These are phyloP conservation scores for Iberis amara DNA, from an alignment of 441 rosid genomes.

Conservation along the genomic window DNA sequence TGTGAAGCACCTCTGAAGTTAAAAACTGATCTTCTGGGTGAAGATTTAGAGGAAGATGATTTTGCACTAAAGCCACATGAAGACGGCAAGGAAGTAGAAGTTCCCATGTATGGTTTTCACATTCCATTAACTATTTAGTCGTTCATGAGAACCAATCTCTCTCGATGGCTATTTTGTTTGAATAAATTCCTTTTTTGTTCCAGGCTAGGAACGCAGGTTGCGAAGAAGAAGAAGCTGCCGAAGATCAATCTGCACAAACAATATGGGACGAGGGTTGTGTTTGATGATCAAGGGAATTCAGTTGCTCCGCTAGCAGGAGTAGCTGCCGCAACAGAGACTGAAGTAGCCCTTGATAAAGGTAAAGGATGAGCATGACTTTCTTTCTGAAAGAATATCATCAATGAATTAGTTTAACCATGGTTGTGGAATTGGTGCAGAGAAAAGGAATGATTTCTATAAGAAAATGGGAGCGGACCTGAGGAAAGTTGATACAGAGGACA, in stretches of 20 bases:
- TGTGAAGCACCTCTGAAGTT: constrained; percentile 26
- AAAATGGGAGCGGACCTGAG: constrained; percentile 70
- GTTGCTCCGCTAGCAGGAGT: no score
- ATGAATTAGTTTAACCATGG: neutral
- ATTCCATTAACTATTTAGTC: neutral
- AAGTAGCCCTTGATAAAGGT: constrained; percentile 47
- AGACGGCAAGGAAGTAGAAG: constrained; percentile 34
- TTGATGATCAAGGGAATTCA: no score
- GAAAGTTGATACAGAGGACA: constrained; percentile 72
- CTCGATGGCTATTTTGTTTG: neutral
- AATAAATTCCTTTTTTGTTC: constrained; percentile 17
- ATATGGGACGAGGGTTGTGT: no score
- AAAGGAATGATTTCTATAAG: constrained; percentile 50
- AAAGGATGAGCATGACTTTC: constrained; percentile 11
- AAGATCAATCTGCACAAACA: constrained; percentile 23
- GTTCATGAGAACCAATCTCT: constrained; percentile 6
- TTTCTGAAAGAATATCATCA: neutral
- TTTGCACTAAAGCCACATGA: constrained; percentile 36
- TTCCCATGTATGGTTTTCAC: constrained; percentile 41
- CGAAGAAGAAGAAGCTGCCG: constrained; percentile 78
- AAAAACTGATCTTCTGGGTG: constrained; percentile 33
- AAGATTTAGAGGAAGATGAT: constrained; percentile 41
- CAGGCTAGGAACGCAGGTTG: constrained; percentile 63
- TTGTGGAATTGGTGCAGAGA: constrained; percentile 37
- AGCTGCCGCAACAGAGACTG: no score